phyloP scores from a whole-genome alignment of 768 basidiomycete species.

The Tephrocybe rancida region DNA sequence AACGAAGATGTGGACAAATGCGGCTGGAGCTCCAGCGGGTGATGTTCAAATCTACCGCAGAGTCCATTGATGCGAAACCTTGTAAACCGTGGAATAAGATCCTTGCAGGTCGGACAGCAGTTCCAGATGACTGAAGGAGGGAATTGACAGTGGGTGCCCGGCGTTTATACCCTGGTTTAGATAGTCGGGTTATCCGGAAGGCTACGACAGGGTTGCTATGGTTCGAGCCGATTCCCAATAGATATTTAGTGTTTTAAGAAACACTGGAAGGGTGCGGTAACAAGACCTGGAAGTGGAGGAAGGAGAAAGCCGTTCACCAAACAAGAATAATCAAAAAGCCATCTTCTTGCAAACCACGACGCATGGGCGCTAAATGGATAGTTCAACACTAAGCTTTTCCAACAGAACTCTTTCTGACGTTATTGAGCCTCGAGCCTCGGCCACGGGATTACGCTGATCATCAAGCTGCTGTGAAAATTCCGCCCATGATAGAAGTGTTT shows the following conservation, averaged over 20 bases:
- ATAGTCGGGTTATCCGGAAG: not conserved
- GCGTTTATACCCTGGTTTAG: conserved; percentile 5
- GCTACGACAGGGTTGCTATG: conserved; percentile 1
- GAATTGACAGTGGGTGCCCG: conserved; percentile 1
- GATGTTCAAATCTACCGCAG: conserved; percentile 11
- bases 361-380: not conserved
- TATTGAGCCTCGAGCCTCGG: conserved; percentile 1
- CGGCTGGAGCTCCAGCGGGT: conserved; percentile 18
- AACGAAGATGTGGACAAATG: conserved; percentile 19
- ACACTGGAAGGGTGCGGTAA: no score
- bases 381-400: not conserved
- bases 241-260: not conserved
- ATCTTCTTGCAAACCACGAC: no score
- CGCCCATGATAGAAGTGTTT: not conserved
- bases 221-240: not conserved
- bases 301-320: no score
- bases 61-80: conserved; percentile 16
- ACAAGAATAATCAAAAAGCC: no score
- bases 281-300: no score
- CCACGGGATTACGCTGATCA: conserved; percentile 3
- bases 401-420: conserved; percentile 6
- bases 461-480: not conserved
- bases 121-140: conserved; percentile 1
- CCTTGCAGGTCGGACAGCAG: conserved; percentile 20
- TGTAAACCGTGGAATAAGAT: conserved; percentile 16